Base-by-base conservation (phyloP, 192 early-diverging fungal genomes). In the Umbelopsis vinacea region DNA sequence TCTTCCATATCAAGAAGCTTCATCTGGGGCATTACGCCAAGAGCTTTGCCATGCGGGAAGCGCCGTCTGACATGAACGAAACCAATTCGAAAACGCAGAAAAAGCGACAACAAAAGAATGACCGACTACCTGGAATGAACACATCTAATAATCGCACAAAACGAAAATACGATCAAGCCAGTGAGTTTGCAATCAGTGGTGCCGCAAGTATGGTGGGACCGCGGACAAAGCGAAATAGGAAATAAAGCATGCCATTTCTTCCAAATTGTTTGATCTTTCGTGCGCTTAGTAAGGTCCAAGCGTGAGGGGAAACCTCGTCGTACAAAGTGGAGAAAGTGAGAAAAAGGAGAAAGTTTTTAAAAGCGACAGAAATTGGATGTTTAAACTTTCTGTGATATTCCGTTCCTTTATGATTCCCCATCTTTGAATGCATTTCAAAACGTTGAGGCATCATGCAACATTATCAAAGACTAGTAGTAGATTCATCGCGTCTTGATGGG, bases 1-100 rank as follows among this genome's bases (percentile, higher is more conserved):
- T 99, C 24, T 99, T 99, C 86, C 96, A 99, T 74, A 84, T 98
- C 72, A 89, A 90, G 66, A 93, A 94, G 70, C 81, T 99, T 74
- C 98, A 99, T 81, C 84, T 98, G 68, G 98, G 98, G 6, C 98
- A 99, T 76, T 80, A 97, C 71, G 98, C 97, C 54, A 98, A 98
- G 81, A 85, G 91, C 21, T 99, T 99, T 89, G 95, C 88, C n/a
- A 83, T 99, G 55, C 88, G 96, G 26, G 98, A 98, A 74, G 91
- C 94, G 4, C 98, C 98, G 4, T 89, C 88, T 22, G 83, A 91
- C 67, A 80, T 88, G 33, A 81, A 83, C 37, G 82, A 83, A 67
- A 72, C 74, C 22, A 82, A 79, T 43, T 83, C 75, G 52, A 83
- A 87, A 53, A 57, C 60, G 46, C 69, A 73, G 45, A 76, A 80